phyloP scores from a whole-genome alignment of 495 filamentous ascomycete genomes.

The Cairneyella variabilis region DNA sequence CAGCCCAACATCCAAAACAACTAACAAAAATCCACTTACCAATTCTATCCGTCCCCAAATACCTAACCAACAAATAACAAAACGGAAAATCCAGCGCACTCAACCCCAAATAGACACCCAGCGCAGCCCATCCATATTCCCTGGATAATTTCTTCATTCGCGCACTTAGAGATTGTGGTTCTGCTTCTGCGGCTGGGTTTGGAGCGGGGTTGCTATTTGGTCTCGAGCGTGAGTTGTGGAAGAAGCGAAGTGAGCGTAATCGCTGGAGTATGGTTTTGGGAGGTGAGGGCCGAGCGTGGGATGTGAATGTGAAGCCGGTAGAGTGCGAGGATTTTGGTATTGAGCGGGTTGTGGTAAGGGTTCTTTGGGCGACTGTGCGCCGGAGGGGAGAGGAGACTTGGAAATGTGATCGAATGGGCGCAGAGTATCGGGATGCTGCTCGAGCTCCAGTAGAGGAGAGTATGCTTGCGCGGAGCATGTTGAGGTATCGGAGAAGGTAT shows the following conservation, averaged over 20 bases:
- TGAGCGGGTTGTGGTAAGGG: neutral
- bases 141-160: conserved; percentile 77
- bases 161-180: conserved; percentile 56
- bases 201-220: conserved; percentile 10
- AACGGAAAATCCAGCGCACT: conserved; percentile 91
- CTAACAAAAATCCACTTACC: conserved; percentile 39
- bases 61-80: conserved; percentile 82
- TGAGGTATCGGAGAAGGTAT: neutral
- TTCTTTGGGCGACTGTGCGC: conserved; percentile 11
- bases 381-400: neutral
- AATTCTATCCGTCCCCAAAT: conserved; percentile 80
- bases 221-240: conserved; percentile 19
- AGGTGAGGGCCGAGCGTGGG: conserved; percentile 10
- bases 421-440: neutral
- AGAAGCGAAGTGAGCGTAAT: conserved; percentile 18
- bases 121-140: conserved; percentile 91
- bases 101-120: conserved; percentile 84
- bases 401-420: conserved; percentile 3
- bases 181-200: conserved; percentile 18
- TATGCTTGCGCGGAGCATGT: conserved; percentile 22
- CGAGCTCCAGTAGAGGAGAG: conserved; percentile 8
- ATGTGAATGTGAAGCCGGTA: conserved; percentile 20
- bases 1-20: neutral
- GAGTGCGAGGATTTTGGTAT: conserved; percentile 3
- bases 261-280: conserved; percentile 9